Base-by-base conservation (phyloP, 2,329 filamentous ascomycete genomes). In the Lasiodiplodia theobromae region DNA sequence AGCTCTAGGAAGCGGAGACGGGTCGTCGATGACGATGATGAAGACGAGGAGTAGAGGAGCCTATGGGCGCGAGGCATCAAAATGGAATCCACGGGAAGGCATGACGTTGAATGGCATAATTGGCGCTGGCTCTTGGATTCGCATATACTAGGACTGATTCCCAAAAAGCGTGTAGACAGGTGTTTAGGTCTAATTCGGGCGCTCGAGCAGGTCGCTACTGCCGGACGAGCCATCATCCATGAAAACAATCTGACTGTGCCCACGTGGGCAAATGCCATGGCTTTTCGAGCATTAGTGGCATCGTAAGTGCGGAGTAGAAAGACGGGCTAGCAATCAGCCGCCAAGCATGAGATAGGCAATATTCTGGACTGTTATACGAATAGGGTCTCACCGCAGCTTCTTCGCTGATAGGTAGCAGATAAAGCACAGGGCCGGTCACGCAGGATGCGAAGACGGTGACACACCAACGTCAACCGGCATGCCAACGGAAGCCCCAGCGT, bases 1-100 rank as follows among this genome's bases (percentile, higher is more conserved):
- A 73, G 71, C 53, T 79, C 78, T 16, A 51, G 60, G 73, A 82
- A 82, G 77, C 78, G 82, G 72, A 78, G 82, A 68, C 78, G 83
- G 56, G 79, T 83, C 4, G 75, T 80, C 37, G 81, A 82, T 58
- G 83, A 85, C 16, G 83, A 85, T 53, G 82, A 84, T 53, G 83
- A 85, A 52, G 82, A 85, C 34, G 56, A 68, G 8, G 56, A 66
- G 31, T 40, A 66, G 38, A 34, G 23, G 16, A 12, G 38, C 28
- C 16, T 37, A 52, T 37, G 6, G 3, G n/a, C 1, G 7, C 21
- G 44, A 60, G 11, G 40, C 4, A 21, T 25, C 18, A 47, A 63
- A 18, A 28, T 34, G 25, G 47, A 31, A n/a, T n/a, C 6, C n/a
- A 38, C 2, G n/a, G 38, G 16, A 21, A 31, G 31, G 14, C n/a